Conservation (phyloP, 2,329 filamentous ascomycete genomes). For the Cordyceps pruinosa region DNA sequence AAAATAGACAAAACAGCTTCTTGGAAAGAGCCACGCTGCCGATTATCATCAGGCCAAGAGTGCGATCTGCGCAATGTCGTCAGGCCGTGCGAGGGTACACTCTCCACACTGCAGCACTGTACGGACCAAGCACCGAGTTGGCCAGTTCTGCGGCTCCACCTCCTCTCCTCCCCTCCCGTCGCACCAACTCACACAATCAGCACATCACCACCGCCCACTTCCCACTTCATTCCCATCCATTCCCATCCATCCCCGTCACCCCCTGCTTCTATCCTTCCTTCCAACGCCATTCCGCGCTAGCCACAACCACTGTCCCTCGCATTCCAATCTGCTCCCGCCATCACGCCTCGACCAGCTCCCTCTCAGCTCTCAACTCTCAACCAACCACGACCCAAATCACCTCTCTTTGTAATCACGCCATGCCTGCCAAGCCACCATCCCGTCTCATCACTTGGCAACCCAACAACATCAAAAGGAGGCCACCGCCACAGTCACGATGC, state of each 20-base stretch:
- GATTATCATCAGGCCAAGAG: background rate
- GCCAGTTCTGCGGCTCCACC: background rate
- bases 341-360: background rate
- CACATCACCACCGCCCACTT: background rate
- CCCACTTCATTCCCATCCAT: background rate
- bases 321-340: background rate
- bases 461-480: background rate
- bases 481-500: background rate
- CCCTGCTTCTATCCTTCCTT: conserved; percentile 5
- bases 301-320: no score
- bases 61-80: conserved; percentile 8
- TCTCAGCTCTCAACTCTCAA: background rate
- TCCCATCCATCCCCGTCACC: background rate
- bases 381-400: background rate
- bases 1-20: background rate
- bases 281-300: background rate
- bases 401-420: background rate
- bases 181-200: no score
- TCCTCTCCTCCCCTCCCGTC: background rate
- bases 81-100: background rate
- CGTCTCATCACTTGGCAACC: background rate
- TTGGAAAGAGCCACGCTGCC: background rate
- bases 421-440: background rate
- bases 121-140: background rate
- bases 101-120: background rate